These are phyloP conservation scores for Hypoxylon sp. DNA, from an alignment of 2,329 filamentous ascomycete species.

Conservation along the genomic window DNA sequence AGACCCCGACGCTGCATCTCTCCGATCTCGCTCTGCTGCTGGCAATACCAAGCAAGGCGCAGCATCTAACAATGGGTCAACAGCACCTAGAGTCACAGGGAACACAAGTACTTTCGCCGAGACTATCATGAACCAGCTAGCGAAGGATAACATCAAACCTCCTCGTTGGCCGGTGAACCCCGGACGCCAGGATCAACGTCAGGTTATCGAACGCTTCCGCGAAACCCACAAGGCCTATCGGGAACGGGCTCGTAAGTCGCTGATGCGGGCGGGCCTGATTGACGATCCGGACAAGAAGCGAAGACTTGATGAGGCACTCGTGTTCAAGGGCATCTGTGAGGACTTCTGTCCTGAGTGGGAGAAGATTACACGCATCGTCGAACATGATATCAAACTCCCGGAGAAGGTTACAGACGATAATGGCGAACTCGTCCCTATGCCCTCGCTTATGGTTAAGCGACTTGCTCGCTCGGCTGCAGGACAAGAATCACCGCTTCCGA, in stretches of 20 bases:
- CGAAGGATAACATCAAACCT: conserved; percentile 65
- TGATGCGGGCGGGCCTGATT: conserved; percentile 70
- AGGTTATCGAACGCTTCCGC: conserved; percentile 65
- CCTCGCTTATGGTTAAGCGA: conserved; percentile 72
- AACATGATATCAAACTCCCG: conserved; percentile 67
- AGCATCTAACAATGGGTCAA: conserved; percentile 1
- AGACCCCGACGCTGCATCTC: conserved; percentile 17
- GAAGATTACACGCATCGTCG: conserved; percentile 70
- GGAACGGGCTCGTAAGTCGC: conserved; percentile 65
- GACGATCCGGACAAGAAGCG: conserved; percentile 74
- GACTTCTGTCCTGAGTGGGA: conserved; percentile 78
- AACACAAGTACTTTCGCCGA: conserved; percentile 53
- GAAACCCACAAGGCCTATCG: conserved; percentile 69
- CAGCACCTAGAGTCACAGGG: conserved; percentile 27
- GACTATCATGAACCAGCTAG: conserved; percentile 64
- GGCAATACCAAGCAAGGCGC: conserved; percentile 11
- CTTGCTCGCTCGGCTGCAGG: conserved; percentile 75
- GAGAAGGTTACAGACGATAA: conserved; percentile 61
- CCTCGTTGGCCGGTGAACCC: conserved; percentile 68
- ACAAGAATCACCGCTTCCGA: conserved; percentile 74
- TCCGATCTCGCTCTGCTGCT: conserved; percentile 18
- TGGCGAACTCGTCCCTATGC: conserved; percentile 60
- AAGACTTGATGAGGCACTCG: conserved; percentile 71
- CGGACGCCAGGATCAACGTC: conserved; percentile 63
- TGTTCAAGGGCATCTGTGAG: conserved; percentile 75